A percentile compares a stretch with the other conserved stretches of the same genome.
phyloP scores from a whole-genome alignment of 352 stramenopile species.

The Phytophthora quininea region DNA sequence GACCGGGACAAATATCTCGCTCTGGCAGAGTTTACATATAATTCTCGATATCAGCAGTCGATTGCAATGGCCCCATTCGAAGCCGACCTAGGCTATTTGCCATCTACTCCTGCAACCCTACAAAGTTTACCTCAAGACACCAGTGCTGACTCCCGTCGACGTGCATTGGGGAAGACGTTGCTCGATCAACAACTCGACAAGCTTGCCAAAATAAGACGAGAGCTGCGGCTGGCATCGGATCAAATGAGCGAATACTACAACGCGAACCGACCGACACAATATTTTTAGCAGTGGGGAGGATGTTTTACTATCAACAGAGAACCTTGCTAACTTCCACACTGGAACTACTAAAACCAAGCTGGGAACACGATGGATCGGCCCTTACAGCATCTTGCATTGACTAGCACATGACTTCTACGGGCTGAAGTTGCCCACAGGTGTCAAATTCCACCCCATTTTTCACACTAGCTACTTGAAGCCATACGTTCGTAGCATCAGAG shows the following conservation, averaged over 20 bases:
- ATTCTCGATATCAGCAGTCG: slow-evolving; percentile 11
- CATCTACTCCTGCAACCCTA: slow-evolving; percentile 7
- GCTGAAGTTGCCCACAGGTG: not conserved
- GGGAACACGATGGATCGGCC: not conserved
- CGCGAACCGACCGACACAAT: slow-evolving; percentile 9
- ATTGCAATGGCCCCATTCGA: slow-evolving; percentile 23
- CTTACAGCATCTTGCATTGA: not conserved
- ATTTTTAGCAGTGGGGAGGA: slow-evolving; percentile 11
- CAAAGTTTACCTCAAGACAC: not conserved
- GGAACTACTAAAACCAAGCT: slow-evolving; percentile 14
- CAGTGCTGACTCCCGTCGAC: not conserved
- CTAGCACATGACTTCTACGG: not conserved
- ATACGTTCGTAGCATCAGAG: not conserved
- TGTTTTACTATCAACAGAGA: slow-evolving; percentile 14
- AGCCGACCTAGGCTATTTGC: slow-evolving; percentile 19
- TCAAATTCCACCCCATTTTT: not conserved
- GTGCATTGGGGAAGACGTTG: slow-evolving; percentile 10
- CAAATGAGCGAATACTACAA: slow-evolving; percentile 16
- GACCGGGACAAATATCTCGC: slow-evolving; percentile 13
- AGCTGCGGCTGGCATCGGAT: slow-evolving; percentile 11
- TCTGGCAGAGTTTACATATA: slow-evolving; percentile 24
- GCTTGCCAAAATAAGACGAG: slow-evolving; percentile 1
- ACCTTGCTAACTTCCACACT: slow-evolving; percentile 14
- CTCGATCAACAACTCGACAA: slow-evolving; percentile 5
- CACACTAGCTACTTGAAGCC: not conserved